Percentiles rank a stretch among this genome's conserved stretches.
Evolutionary conservation across 2,329 filamentous ascomycete genomes (phyloP).

Genomic region (Cryphonectria parasitica): DNA sequence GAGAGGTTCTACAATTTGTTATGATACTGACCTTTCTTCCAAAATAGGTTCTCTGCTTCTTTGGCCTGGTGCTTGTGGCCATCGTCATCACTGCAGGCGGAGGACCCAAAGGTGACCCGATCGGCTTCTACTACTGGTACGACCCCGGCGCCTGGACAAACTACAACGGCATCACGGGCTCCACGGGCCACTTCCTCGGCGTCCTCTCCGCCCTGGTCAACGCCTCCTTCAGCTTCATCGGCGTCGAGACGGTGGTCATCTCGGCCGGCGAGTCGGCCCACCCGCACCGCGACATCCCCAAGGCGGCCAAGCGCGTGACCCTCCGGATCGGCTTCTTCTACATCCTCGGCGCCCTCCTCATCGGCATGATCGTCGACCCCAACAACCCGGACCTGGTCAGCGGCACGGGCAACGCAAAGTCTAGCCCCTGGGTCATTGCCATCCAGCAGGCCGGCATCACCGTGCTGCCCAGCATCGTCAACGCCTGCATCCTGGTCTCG

Average conservation of each 20-base stretch:
- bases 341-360: constrained; percentile 30
- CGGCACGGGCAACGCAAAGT: constrained; percentile 26
- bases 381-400: constrained; percentile 21
- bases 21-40: constrained; percentile 4
- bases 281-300: constrained; percentile 31
- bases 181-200: constrained; percentile 30
- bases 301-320: constrained; percentile 29
- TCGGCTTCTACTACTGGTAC: constrained; percentile 32
- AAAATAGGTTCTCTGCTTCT: constrained; percentile 27
- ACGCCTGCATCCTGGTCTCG: constrained; percentile 38
- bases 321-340: constrained; percentile 32
- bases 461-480: constrained; percentile 30
- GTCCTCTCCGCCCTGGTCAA: constrained; percentile 31
- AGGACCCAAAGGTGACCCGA: constrained; percentile 28
- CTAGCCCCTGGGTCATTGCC: constrained; percentile 35
- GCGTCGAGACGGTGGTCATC: constrained; percentile 31
- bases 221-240: constrained; percentile 28
- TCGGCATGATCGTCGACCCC: constrained; percentile 31
- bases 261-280: constrained; percentile 30
- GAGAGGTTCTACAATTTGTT: too few species aligned
- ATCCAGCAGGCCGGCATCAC: constrained; percentile 31
- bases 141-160: constrained; percentile 30
- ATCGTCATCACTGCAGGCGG: constrained; percentile 32
- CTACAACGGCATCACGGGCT: constrained; percentile 30
- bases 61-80: constrained; percentile 30